Conservation (phyloP, 2,329 filamentous ascomycete species). For the Tolypocladium amazonense region DNA sequence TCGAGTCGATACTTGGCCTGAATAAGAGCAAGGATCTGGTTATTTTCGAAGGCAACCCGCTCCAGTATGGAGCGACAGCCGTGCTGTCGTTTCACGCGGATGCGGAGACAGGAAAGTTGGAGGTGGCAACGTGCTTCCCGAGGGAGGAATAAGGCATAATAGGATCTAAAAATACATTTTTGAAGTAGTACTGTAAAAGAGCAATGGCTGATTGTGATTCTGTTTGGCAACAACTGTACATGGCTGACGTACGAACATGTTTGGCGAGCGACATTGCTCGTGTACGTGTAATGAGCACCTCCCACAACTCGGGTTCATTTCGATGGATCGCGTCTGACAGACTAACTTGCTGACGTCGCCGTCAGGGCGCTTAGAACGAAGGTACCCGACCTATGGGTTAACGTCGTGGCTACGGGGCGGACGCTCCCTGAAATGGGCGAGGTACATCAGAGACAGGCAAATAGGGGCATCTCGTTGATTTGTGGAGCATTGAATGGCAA, state of each 20-base stretch:
- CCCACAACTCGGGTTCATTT: neutral
- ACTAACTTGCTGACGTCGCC: neutral
- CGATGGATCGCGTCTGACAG: neutral
- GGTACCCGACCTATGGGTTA: too few species aligned
- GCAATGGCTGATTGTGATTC: neutral
- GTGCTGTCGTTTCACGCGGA: slow-evolving; percentile 22
- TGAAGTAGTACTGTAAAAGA: neutral
- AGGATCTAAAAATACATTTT: neutral
- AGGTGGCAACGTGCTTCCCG: slow-evolving; percentile 16
- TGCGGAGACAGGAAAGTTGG: slow-evolving; percentile 14
- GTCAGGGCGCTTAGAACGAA: neutral
- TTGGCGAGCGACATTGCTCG: neutral
- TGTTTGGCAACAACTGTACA: too few species aligned
- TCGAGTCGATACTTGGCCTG: slow-evolving; percentile 29
- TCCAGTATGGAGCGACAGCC: slow-evolving; percentile 27
- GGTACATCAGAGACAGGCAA: too few species aligned
- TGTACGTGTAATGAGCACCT: rapidly evolving
- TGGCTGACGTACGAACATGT: neutral
- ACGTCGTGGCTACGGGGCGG: neutral
- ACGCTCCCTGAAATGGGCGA: neutral
- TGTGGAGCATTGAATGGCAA: too few species aligned
- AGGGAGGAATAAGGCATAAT: neutral
- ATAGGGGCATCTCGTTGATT: too few species aligned
- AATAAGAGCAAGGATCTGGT: slow-evolving; percentile 26
- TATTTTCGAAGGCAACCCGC: slow-evolving; percentile 30